phyloP scores from a whole-genome alignment of 176 grass and related monocot species.

The Eragrostis curvula region DNA sequence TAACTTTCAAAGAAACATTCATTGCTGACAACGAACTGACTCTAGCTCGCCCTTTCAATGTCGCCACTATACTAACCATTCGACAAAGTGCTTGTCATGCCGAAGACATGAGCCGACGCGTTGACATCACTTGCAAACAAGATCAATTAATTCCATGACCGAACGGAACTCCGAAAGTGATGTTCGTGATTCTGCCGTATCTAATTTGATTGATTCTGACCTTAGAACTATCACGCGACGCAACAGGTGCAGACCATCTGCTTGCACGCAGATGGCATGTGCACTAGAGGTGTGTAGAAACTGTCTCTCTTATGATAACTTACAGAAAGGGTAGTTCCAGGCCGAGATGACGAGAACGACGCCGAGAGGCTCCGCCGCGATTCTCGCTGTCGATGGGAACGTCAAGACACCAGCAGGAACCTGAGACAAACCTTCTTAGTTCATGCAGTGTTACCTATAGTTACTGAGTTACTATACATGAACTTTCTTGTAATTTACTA shows the following conservation, averaged over 20 bases:
- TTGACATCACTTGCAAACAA: background rate
- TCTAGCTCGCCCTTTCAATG: background rate
- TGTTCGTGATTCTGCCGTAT: background rate
- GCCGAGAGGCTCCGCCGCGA: conserved; percentile 80
- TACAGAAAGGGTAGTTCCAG: conserved; percentile 98
- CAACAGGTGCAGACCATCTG: background rate
- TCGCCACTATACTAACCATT: background rate
- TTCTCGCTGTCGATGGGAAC: conserved; percentile 76
- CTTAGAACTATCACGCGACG: background rate
- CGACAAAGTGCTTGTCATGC: background rate
- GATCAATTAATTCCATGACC: background rate
- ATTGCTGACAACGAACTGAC: background rate
- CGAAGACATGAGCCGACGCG: background rate
- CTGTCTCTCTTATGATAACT: conserved; percentile 16
- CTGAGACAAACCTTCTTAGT: conserved; percentile 37
- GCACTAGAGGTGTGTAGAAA: background rate
- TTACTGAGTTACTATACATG: too few relatives aligned
- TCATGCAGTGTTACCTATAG: background rate
- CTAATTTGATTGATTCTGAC: background rate
- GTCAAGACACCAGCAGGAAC: conserved; percentile 65
- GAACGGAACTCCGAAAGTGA: background rate
- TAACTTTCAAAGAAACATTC: too few relatives aligned
- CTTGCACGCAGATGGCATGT: background rate
- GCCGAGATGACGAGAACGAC: conserved; percentile 85
- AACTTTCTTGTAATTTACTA: background rate